These are phyloP conservation scores for Colletotrichum filicis DNA, from an alignment of 2,329 filamentous ascomycete genomes.

Conservation along the genomic window DNA sequence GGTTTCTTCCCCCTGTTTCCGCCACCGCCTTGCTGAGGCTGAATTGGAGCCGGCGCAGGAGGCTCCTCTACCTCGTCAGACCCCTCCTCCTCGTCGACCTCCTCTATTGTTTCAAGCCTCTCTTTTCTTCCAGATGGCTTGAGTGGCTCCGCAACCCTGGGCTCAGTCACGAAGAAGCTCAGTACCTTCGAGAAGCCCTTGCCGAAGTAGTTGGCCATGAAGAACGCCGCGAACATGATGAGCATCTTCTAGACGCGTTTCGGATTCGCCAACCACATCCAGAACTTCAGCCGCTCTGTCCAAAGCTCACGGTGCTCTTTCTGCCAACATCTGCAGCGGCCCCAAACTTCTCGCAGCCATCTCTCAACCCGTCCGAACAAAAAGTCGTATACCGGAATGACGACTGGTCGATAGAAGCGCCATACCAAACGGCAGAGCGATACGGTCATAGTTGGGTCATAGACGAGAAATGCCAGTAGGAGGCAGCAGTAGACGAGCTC, in stretches of 20 bases:
- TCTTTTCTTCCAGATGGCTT: neutral
- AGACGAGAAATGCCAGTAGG: neutral
- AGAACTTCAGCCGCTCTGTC: neutral
- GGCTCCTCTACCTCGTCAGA: neutral
- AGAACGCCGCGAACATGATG: neutral
- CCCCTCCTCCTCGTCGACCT: no score
- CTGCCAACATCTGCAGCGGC: no score
- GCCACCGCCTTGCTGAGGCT: neutral
- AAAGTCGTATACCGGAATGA: neutral
- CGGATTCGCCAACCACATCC: neutral
- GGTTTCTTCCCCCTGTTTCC: neutral
- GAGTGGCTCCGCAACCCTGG: neutral
- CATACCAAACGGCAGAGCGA: neutral
- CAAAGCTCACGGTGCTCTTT: no score
- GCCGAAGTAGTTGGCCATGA: neutral
- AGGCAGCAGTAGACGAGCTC: neutral
- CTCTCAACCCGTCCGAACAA: neutral
- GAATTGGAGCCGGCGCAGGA: neutral
- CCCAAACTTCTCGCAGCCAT: no score
- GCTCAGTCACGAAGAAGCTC: neutral
- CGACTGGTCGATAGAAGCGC: neutral
- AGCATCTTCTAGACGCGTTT: neutral
- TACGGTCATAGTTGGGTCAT: neutral
- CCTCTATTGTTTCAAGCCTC: no score
- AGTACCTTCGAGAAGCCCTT: neutral